Conservation (phyloP, 768 basidiomycete genomes). For the Boletus pseudo-olivaceus region DNA sequence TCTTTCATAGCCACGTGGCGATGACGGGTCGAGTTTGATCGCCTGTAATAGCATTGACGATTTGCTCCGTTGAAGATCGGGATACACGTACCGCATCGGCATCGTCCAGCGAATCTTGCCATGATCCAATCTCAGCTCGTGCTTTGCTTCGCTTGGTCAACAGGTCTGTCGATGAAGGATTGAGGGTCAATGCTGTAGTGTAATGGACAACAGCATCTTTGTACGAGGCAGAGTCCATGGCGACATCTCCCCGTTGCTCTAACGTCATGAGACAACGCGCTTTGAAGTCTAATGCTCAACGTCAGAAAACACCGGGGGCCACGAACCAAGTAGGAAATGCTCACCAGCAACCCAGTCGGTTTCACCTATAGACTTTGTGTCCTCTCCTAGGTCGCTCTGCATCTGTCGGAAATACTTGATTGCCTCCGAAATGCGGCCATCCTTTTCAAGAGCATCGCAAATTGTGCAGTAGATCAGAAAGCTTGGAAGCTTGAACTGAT, state of each 20-base stretch:
- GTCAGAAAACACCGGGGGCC: neutral
- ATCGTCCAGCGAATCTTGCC: neutral
- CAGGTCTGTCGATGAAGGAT: neutral
- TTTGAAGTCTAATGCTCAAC: neutral
- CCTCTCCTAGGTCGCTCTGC: neutral
- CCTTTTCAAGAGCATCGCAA: neutral
- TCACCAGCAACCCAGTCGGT: neutral
- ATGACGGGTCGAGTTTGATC: neutral
- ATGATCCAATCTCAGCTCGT: neutral
- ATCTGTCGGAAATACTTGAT: neutral
- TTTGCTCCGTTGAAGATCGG: neutral
- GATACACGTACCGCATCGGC: neutral
- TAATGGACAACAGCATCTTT: neutral
- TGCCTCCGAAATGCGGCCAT: neutral
- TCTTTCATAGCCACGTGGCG: neutral
- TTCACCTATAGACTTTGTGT: neutral
- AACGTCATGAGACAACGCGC: neutral
- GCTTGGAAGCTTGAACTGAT: conserved; percentile 1
- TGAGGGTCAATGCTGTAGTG: neutral
- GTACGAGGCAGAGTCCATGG: neutral
- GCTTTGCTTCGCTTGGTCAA: neutral
- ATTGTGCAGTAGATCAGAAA: neutral
- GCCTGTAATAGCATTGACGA: neutral
- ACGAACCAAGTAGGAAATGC: neutral
- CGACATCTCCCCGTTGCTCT: neutral